These are phyloP conservation scores for Chloromonas sp. DNA, from an alignment of 163 green algal species.

Conservation along the genomic window DNA sequence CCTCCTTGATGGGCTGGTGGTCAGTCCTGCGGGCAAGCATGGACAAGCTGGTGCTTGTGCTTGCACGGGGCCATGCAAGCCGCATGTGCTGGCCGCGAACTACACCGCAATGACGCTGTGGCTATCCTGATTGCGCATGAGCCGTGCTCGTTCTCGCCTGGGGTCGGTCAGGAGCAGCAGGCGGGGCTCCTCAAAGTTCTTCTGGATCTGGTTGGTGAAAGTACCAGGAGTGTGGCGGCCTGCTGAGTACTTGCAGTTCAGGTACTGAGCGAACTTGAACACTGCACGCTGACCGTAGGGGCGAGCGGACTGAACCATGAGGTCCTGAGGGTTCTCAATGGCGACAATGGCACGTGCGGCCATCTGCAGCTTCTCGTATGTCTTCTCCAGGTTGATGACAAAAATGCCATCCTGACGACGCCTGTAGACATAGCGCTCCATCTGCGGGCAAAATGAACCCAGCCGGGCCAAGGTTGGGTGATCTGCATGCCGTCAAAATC, in stretches of 20 bases:
- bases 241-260: constrained; percentile 71
- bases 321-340: constrained; percentile 92
- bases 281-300: constrained; percentile 94
- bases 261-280: constrained; percentile 99
- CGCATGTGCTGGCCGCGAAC: neutral
- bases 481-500: too few relatives aligned
- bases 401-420: constrained; percentile 93
- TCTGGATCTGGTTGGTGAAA: constrained; percentile 99
- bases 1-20: constrained; percentile 97
- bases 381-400: constrained; percentile 98
- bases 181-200: constrained; percentile 95
- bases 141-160: neutral
- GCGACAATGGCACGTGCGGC: constrained; percentile 96
- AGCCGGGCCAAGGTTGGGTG: neutral
- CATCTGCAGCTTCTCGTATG: constrained; percentile 97
- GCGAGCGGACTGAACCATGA: constrained; percentile 69
- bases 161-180: constrained; percentile 45
- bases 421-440: constrained; percentile 95
- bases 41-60: neutral
- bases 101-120: too few relatives aligned
- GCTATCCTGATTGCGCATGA: too few relatives aligned
- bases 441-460: constrained; percentile 44
- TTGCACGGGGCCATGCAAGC: neutral
- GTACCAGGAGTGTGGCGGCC: constrained; percentile 97
- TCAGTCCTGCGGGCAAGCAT: constrained; percentile 45